Evolutionary conservation across 1,139 yeast species (phyloP).

Genomic region (Arxiozyma telluris): DNA sequence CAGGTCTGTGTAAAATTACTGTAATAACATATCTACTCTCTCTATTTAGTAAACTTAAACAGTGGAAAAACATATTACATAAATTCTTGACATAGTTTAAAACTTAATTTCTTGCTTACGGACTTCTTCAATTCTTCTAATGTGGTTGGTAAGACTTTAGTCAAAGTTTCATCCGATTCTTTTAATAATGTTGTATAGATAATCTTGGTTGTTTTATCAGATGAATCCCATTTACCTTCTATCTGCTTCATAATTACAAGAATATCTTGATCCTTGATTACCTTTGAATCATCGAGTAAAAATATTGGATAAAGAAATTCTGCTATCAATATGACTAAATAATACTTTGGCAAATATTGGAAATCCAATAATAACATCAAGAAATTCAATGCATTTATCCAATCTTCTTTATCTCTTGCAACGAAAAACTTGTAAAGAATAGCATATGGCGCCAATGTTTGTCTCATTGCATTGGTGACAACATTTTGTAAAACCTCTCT

Average conservation of each 20-base stretch:
- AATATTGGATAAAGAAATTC: conserved; percentile 25
- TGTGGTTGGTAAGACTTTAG: conserved; percentile 13
- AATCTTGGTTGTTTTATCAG: conserved; percentile 13
- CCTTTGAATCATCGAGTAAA: conserved; percentile 13
- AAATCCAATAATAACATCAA: conserved; percentile 53
- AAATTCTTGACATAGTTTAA: conserved; percentile 27
- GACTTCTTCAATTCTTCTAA: conserved; percentile 12
- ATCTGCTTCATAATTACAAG: conserved; percentile 20
- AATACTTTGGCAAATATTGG: conserved; percentile 55
- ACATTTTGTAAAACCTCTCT: conserved; percentile 21
- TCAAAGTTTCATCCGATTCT: conserved; percentile 1
- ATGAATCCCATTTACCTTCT: conserved; percentile 19
- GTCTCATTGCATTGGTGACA: conserved; percentile 50
- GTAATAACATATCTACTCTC: background rate
- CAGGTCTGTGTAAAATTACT: background rate
- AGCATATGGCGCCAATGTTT: conserved; percentile 66
- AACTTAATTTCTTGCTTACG: conserved; percentile 20
- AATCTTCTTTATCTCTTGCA: conserved; percentile 23
- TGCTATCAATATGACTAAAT: conserved; percentile 28
- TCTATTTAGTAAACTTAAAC: background rate
- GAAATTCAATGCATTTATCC: conserved; percentile 30
- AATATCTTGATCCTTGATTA: conserved; percentile 17
- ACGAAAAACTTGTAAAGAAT: conserved; percentile 46
- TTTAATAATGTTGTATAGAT: conserved; percentile 12
- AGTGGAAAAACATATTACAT: conserved; percentile 13